Evolutionary conservation across 2,329 filamentous ascomycete species (phyloP).

Genomic region (Neurospora sp.): DNA sequence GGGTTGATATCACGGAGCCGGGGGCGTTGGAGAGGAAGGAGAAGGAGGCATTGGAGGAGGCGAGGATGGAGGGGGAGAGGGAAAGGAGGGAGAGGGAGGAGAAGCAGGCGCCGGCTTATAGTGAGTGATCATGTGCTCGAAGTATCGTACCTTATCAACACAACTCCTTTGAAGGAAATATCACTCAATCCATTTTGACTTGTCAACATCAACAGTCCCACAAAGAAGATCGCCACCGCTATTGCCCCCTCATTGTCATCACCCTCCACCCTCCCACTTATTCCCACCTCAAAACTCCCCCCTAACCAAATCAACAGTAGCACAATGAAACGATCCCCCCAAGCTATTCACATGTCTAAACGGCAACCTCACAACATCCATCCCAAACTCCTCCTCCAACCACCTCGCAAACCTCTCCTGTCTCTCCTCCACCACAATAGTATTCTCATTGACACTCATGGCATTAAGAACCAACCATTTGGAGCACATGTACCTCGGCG

Average conservation of each 20-base stretch:
- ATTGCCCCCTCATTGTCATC: neutral
- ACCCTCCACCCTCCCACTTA: neutral
- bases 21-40: conserved; percentile 30
- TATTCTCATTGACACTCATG: conserved; percentile 18
- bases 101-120: neutral
- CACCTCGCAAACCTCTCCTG: conserved; percentile 14
- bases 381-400: conserved; percentile 10
- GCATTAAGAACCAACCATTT: conserved; percentile 21
- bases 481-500: conserved; percentile 20
- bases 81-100: neutral
- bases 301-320: conserved; percentile 11
- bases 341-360: conserved; percentile 25
- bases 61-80: conserved; percentile 11
- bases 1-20: conserved; percentile 37
- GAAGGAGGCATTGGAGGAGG: conserved; percentile 27
- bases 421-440: conserved; percentile 20
- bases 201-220: neutral
- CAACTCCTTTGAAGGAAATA: neutral
- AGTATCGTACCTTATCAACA: neutral
- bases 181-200: neutral
- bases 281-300: neutral
- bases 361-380: conserved; percentile 14
- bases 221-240: neutral
- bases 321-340: conserved; percentile 24
- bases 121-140: neutral